Evolutionary conservation across 495 filamentous ascomycete species (phyloP).

Genomic region (Aspergillus sclerotioniger): DNA sequence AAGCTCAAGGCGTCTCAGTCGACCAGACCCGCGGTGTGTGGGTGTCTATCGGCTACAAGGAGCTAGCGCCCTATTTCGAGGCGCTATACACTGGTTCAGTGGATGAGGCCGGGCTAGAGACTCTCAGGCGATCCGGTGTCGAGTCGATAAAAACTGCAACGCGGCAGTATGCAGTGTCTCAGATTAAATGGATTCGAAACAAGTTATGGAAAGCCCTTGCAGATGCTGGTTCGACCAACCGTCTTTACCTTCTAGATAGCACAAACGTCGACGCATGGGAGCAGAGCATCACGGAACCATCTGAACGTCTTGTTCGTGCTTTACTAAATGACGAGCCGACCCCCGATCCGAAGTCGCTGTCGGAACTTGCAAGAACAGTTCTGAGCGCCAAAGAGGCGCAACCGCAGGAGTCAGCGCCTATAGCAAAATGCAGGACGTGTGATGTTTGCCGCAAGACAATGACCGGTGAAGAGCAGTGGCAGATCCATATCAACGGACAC

Average conservation of each 20-base stretch:
- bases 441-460: conserved; percentile 69
- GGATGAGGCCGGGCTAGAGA: conserved; percentile 40
- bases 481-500: conserved; percentile 66
- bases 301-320: conserved; percentile 53
- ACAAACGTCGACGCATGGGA: conserved; percentile 58
- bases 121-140: conserved; percentile 43
- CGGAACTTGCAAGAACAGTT: conserved; percentile 53
- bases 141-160: conserved; percentile 72
- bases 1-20: conserved; percentile 49
- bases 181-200: conserved; percentile 81
- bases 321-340: conserved; percentile 58
- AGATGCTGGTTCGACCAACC: conserved; percentile 46
- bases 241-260: conserved; percentile 74
- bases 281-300: conserved; percentile 59
- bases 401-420: conserved; percentile 40
- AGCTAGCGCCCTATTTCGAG: conserved; percentile 70
- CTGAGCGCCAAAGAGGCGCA: conserved; percentile 53
- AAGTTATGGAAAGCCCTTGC: conserved; percentile 68
- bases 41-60: conserved; percentile 94
- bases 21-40: conserved; percentile 82
- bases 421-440: conserved; percentile 52
- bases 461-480: conserved; percentile 71
- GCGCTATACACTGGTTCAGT: conserved; percentile 40
- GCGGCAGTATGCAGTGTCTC: conserved; percentile 79
- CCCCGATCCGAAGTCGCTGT: conserved; percentile 62